These are phyloP conservation scores for Colletotrichum scovillei DNA, from an alignment of 2,329 filamentous ascomycete species.

Conservation along the genomic window DNA sequence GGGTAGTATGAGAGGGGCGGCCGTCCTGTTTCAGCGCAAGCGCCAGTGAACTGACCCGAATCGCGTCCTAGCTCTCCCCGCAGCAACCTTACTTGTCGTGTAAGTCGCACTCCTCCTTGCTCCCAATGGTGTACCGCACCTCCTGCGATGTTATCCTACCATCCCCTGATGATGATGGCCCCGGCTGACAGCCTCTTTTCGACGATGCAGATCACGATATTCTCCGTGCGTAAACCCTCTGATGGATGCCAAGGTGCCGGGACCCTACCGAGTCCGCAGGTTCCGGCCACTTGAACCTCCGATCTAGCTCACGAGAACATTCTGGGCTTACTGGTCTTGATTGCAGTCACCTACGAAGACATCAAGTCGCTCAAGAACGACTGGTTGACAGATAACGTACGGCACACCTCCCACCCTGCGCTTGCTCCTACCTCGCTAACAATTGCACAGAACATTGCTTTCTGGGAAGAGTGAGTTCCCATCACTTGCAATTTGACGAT, in stretches of 20 bases:
- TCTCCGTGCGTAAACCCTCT: conserved; percentile 31
- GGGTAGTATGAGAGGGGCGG: conserved; percentile 2
- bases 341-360: conserved; percentile 85
- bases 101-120: conserved; percentile 45
- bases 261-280: background rate
- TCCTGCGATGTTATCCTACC: background rate
- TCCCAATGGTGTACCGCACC: background rate
- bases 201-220: conserved; percentile 46
- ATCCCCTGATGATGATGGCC: too few relatives aligned
- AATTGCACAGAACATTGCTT: conserved; percentile 81
- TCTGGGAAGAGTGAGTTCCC: conserved; percentile 89
- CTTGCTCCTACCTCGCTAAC: conserved; percentile 38
- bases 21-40: conserved; percentile 19
- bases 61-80: conserved; percentile 45
- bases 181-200: conserved; percentile 16
- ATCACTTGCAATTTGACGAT: background rate
- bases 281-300: background rate
- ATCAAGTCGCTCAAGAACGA: conserved; percentile 89
- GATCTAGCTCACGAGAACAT: background rate
- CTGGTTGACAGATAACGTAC: conserved; percentile 96
- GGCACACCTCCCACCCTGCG: conserved; percentile 38
- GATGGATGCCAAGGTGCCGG: background rate
- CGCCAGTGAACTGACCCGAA: conserved; percentile 34
- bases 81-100: conserved; percentile 57
- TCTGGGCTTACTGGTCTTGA: conserved; percentile 12